These are phyloP conservation scores for Daldinia concentrica DNA, from an alignment of 495 filamentous ascomycete species.

Conservation along the genomic window DNA sequence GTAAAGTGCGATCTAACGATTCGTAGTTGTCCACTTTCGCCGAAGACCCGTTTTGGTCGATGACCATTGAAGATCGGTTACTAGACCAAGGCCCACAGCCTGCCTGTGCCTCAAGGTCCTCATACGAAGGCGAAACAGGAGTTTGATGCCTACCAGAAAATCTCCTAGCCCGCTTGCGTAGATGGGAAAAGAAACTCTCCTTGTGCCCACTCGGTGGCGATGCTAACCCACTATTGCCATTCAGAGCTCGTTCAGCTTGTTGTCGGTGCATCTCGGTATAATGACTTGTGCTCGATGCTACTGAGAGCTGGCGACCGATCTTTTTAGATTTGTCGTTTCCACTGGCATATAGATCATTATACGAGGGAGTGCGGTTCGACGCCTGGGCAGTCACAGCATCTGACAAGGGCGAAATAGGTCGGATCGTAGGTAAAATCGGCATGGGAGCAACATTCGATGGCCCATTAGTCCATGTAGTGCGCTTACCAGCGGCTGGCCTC, in stretches of 20 bases:
- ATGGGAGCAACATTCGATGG: conserved; percentile 88
- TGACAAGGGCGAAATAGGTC: conserved; percentile 91
- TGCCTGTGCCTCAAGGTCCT: conserved; percentile 84
- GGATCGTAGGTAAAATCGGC: conserved; percentile 96
- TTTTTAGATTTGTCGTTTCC: conserved; percentile 79
- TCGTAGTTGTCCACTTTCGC: conserved; percentile 71
- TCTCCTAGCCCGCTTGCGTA: conserved; percentile 90
- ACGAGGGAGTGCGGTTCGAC: conserved; percentile 57
- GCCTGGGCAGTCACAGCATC: conserved; percentile 93
- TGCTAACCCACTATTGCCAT: conserved; percentile 74
- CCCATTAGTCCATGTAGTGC: conserved; percentile 87
- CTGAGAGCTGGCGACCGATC: conserved; percentile 92
- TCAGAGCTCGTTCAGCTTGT: conserved; percentile 90
- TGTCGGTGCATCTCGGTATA: conserved; percentile 86
- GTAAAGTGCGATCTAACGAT: conserved; percentile 79
- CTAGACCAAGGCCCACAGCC: conserved; percentile 88
- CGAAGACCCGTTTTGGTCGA: conserved; percentile 69
- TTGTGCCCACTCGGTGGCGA: conserved; percentile 76
- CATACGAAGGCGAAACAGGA: conserved; percentile 73
- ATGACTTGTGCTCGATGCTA: conserved; percentile 93
- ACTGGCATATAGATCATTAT: conserved; percentile 56
- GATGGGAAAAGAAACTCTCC: conserved; percentile 97
- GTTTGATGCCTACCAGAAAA: conserved; percentile 90
- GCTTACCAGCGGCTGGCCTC: conserved; percentile 71
- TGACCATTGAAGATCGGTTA: conserved; percentile 82